Evolutionary conservation across 176 grass and related monocot genomes (phyloP), one percentile per base, ranked within the genome.

Genomic region (Zoysia japonica): DNA sequence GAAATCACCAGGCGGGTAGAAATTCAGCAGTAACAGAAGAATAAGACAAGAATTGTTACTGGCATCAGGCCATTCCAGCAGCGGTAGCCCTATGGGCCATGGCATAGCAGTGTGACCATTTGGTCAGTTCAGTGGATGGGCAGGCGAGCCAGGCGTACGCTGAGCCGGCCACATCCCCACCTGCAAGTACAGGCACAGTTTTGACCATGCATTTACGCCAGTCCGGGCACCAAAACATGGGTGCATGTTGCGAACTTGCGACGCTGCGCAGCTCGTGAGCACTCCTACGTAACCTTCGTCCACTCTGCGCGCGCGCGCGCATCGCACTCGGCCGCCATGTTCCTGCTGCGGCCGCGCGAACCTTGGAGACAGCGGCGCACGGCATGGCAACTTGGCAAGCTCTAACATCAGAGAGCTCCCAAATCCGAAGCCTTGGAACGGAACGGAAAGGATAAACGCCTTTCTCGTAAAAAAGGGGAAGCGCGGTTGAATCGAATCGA

Each of bases 111-210:
- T 51, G 43, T 71, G 67, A 37, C 82, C 74, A 78, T 71, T 71
- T 70, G 62, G 74, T 78, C 82, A 84, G 82, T 50, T 28, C 28
- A 28, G 28, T 0, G 28, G 28, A 0, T 28, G 28, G 28, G 28
- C 28, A 28, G 28, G 28, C 28, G 0, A 28, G 28, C 28, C 28
- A 28, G 28, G 28, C 28, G 28, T 28, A 28, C 28, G 35, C 35
- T 9, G 20, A 36, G 57, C 19, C 20, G 6, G 59, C 9, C 39
- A 51, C 65, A 28, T 8, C 73, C 54, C 67, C 38, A 85, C 75
- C 57, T 65, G 75, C 20, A 78, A 85, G 83, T 78, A 85, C 83
- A 78, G 13, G 54, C 75, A 54, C 75, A 16, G 83, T 77, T 78
- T 85, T 72, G 82, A 84, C 67, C 47, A 78, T 11, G 5, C 56